Conservation (phyloP, 352 stramenopile species). For the Pythium brassicae region DNA sequence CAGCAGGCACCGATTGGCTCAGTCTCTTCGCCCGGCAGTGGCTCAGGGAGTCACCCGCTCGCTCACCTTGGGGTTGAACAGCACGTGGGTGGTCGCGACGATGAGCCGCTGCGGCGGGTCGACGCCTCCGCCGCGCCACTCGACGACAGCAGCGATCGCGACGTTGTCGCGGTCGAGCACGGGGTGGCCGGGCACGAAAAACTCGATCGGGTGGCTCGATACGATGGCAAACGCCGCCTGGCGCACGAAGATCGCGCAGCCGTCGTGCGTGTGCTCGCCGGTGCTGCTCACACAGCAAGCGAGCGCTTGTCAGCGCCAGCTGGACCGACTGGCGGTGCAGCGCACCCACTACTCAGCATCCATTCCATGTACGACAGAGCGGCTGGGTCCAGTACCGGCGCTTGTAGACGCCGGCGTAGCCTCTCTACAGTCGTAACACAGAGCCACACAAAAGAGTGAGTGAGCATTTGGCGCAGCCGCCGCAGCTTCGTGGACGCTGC, state of each 20-base stretch:
- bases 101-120: conserved; percentile 28
- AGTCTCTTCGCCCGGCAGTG: too few species aligned
- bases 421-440: conserved; percentile 6
- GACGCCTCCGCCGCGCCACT: conserved; percentile 18
- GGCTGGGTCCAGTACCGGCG: conserved; percentile 26
- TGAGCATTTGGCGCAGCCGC: too few species aligned
- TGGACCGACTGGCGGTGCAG: too few species aligned
- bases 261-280: conserved; percentile 51
- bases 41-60: too few species aligned
- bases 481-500: too few species aligned
- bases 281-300: conserved; percentile 24
- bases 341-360: not conserved
- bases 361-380: not conserved
- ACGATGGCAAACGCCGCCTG: conserved; percentile 40
- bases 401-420: conserved; percentile 54
- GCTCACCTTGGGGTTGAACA: conserved; percentile 64
- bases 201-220: conserved; percentile 38
- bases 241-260: conserved; percentile 65
- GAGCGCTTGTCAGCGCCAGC: not conserved
- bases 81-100: conserved; percentile 61
- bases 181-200: conserved; percentile 30
- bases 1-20: not conserved
- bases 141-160: conserved; percentile 41
- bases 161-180: conserved; percentile 62
- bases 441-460: not conserved